A percentile compares a stretch with the other conserved stretches of the same genome.
Evolutionary conservation across 306 rosid species (phyloP).

Genomic region (Morella rubra): DNA sequence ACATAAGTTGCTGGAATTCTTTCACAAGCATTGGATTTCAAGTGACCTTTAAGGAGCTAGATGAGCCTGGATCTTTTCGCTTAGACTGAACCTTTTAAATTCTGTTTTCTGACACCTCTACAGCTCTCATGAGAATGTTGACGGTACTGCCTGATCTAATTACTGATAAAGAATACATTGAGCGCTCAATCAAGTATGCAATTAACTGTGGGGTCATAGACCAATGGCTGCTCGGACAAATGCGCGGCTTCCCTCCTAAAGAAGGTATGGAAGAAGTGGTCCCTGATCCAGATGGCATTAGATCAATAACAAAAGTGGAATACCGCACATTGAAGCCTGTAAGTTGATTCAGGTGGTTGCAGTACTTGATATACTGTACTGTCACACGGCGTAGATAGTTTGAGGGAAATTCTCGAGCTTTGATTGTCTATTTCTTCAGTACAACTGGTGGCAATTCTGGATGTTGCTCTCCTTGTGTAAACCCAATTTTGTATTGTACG

Average conservation of each 20-base stretch:
- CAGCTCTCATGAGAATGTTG: constrained; percentile 86
- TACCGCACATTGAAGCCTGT: constrained; percentile 56
- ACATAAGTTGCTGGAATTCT: neutral
- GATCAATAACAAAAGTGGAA: constrained; percentile 61
- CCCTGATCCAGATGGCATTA: constrained; percentile 72
- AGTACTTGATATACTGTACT: constrained; percentile 21
- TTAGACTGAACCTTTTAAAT: constrained; percentile 14
- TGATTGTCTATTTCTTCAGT: constrained; percentile 25
- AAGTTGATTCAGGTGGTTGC: constrained; percentile 40
- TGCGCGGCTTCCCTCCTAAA: constrained; percentile 67
- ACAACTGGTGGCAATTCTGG: constrained; percentile 29
- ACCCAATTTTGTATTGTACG: constrained; percentile 41
- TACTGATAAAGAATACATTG: constrained; percentile 74
- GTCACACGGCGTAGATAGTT: constrained; percentile 19
- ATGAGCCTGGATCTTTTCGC: neutral
- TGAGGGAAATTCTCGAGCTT: constrained; percentile 28
- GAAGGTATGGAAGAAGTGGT: constrained; percentile 57
- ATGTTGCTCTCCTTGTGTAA: constrained; percentile 28
- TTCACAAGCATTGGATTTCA: neutral
- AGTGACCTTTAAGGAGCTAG: neutral
- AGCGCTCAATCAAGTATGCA: constrained; percentile 71
- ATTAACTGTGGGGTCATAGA: constrained; percentile 81
- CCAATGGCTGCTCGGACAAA: constrained; percentile 75
- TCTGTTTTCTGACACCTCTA: constrained; percentile 24
- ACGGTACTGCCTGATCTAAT: constrained; percentile 68